Base-by-base conservation (phyloP, 2,329 filamentous ascomycete genomes). In the Thelonectria rubi region DNA sequence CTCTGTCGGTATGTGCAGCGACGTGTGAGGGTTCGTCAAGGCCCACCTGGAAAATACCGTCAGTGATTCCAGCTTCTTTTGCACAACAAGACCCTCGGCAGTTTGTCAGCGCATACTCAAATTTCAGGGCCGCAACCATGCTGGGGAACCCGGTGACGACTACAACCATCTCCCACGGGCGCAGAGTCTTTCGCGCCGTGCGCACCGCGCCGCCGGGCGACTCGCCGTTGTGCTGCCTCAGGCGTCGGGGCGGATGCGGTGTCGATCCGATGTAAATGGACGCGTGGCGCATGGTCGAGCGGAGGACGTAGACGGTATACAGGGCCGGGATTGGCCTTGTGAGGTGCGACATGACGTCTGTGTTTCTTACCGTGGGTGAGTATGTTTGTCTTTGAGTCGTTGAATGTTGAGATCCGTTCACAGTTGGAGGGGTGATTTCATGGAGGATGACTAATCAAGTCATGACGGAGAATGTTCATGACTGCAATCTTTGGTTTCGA, bases 231-330 rank as follows among this genome's bases (percentile, higher is more conserved):
- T 99, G 95, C 76, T 98, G 95, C 64, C 88, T 88, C 21, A 98
- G 83, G 14, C 95, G 91, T 61, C 94, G 86, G 1, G 88, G 88
- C 43, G 95, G 94, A 73, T 97, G 88, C 0, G 94, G 94, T 1
- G 95, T 98, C 45, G 92, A 97, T 55, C 95, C 95, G 56, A 98
- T 90, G 77, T 99, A 99, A 26, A 94, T 83, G 2, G 85, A 87
- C 26, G 85, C 83, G 73, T 88, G 88, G 47, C 87, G 85, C 10
- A 93, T 84, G 1, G 89, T 93, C 0, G 94, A 97, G 18, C 94
- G 90, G 37, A 98, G 86, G 15, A 98, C 86, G 75, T 99, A 98
- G 74, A 95, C 96, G 68, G 92, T 93, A 74, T 98, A 98, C 66
- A 97, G 90, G 1, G 94, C 89, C 10, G 94, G 94, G 20, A 98